Base-by-base conservation (phyloP, 805 yeast genomes). In the Saturnispora serradocipensis region DNA sequence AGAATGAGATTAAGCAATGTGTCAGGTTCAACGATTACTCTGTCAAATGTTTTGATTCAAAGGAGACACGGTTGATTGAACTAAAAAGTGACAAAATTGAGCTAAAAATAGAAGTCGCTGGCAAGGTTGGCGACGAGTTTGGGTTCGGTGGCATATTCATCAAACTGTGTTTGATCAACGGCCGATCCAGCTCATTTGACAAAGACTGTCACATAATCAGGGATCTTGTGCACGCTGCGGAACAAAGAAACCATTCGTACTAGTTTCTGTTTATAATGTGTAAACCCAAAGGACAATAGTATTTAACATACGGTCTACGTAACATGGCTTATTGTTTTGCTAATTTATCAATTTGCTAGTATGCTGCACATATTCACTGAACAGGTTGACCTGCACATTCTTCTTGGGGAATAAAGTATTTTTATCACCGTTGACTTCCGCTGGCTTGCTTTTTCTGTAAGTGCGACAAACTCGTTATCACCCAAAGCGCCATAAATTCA, bases 61-160 rank as follows among this genome's bases (percentile, higher is more conserved):
- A 6, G 10, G 38, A 32, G 32, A 32, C 16, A 7, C 20, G 15
- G 27, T 53, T 24, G 16, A 35, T 25, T 54, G 54, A 32, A 15
- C 28, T 56, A 55, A 20, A 56, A 34, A n/a, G 54, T 45, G 35
- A 51, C 50, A 25, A 53, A 3, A 13, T 34, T 6, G 18, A 27
- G 5, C 54, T 66, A 27, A 50, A 56, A 10, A 46, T 61, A 27
- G 66, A 62, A 27, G 45, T 58, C 6, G 60, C 60, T 34, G 63
- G 60, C 36, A 62, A 59, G 28, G 60, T 63, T 16, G 69, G 68
- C 3, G 50, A 54, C 13, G 67, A 65, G 42, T 65, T 53, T 53
- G 70, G 69, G 15, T 66, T 66, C 47, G 60, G 65, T 4, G 70
- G 70, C 3, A 65, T 69, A 49, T 61, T 61, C 30, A 51, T 65